Base-by-base conservation (phyloP, 2,329 filamentous ascomycete species). In the Nothomitra cinnamomea region DNA sequence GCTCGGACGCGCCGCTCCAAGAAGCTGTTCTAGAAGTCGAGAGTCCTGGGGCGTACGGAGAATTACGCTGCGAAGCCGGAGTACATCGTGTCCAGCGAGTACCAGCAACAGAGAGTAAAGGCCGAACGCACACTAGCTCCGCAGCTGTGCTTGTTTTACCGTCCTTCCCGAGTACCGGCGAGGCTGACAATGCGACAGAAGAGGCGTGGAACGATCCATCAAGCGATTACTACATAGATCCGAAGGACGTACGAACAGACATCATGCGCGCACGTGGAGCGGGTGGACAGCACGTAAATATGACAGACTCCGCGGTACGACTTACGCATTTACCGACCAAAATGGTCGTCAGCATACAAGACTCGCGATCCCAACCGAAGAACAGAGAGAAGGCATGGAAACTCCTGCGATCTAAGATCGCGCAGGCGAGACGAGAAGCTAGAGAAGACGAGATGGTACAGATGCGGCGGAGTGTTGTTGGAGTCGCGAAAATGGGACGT, bases 221-320 rank as follows among this genome's bases (percentile, higher is more conserved):
- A 54, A 94, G 86, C 66, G 85, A 95, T 64, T 95, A 94, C 69
- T 95, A 89, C 69, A 76, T 98, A 56, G 80, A 94, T 63, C 80
- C 85, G 4, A 76, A 80, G 56, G 90, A 98, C 56, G 87, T 98
- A 22, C 76, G 76, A 52, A 73, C 79, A 19, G 92, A 98, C 64
- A 87, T 88, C 56, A 95, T 96, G 89, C 78, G 89, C 15, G 88
- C 92, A 0, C 75, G 87, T 47, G 92, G 92, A 56, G 90, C 92
- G 0, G 92, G 92, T 32, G 92, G 92, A 0, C 92, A 98, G 70
- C 92, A 98, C 68, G 92, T 98, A 64, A 98, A 98, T 70, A 95
- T 90, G 66, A 98, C 92, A 0, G 92, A 98, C 70, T 95, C 87
- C 28, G 92, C 92, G 2, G 86, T 98, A 57, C 83, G 92, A 8